phyloP scores from a whole-genome alignment of 2,329 filamentous ascomycete species.

The Botryosphaeria dothidea region DNA sequence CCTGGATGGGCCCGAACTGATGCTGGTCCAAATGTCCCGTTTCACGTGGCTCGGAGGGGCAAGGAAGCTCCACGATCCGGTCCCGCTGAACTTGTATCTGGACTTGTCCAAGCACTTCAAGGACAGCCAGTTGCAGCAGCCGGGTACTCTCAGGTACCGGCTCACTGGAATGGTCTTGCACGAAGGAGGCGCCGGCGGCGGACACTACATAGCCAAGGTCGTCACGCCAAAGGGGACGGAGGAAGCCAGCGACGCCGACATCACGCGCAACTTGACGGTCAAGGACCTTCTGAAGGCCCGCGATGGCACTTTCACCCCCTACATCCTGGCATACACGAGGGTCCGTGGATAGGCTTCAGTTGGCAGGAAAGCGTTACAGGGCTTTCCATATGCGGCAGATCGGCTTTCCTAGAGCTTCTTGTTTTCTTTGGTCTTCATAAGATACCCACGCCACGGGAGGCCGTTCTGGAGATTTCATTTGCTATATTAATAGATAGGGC shows the following conservation, averaged over 20 bases:
- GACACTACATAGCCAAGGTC: slow-evolving; percentile 16
- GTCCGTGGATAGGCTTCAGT: background rate
- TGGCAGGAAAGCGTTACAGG: background rate
- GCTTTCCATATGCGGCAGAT: background rate
- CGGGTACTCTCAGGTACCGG: background rate
- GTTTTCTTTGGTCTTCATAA: background rate
- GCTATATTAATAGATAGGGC: background rate
- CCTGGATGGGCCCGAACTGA: slow-evolving; percentile 22
- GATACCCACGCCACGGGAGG: slow-evolving; percentile 12
- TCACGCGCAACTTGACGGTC: background rate
- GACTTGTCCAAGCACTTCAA: background rate
- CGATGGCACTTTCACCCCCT: background rate
- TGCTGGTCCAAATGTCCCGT: slow-evolving; percentile 23
- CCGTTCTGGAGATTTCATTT: background rate
- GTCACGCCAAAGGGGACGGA: background rate
- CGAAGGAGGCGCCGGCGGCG: background rate
- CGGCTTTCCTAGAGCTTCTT: background rate
- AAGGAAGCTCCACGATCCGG: background rate
- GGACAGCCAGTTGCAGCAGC: background rate
- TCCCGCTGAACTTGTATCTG: background rate
- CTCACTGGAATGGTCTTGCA: background rate
- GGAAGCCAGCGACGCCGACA: background rate
- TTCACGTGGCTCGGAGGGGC: background rate
- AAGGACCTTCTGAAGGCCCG: background rate
- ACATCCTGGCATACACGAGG: slow-evolving; percentile 6